Evolutionary conservation across 2,329 filamentous ascomycete species (phyloP), one percentile per base, ranked within the genome.

Genomic region (Xylariaceae sp.): DNA sequence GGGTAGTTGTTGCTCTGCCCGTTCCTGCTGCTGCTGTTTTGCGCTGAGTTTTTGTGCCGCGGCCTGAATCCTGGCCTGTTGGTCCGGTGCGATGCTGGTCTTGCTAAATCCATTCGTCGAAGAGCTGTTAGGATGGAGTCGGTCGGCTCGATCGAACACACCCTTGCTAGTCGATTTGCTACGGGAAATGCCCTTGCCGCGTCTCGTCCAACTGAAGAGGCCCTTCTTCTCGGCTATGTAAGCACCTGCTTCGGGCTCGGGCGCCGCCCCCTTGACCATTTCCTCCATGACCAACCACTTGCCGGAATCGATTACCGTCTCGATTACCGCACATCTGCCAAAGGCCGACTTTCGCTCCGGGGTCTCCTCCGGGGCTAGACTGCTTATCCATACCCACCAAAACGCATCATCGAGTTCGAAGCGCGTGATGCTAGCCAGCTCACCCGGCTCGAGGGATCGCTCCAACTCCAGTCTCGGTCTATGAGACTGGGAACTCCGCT

Each of bases 381-480:
- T 97, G 52, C 81, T 94, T 74, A 98, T 97, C 92, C 92, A 98
- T 3, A 97, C 92, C 90, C 92, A 97, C 92, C 92, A 98, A 62
- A 98, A 98, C 1, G 88, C 84, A 60, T 97, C 90, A 53, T 98
- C 92, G 4, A 98, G 71, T 47, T 92, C 83, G 41, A 97, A 77
- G 26, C 76, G 76, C 16, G 78, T 85, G 56, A 98, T 95, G 59
- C 88, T 97, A 19, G 92, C 92, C 41, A 98, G 73, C 70, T 98
- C 92, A 36, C 88, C 92, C 0, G 90, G 92, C 49, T 96, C 88
- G 0, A 96, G 70, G 28, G 78, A 70, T 16, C 65, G 65, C 38
- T 85, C 79, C 11, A 73, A 73, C 49, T 88, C 81, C n/a, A 87
- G 67, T 42, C 80, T 75, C 30, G 83, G 80, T 39, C 73, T 74